These are phyloP conservation scores for Penicillium sumatraense DNA, from an alignment of 2,329 filamentous ascomycete genomes.

Conservation along the genomic window DNA sequence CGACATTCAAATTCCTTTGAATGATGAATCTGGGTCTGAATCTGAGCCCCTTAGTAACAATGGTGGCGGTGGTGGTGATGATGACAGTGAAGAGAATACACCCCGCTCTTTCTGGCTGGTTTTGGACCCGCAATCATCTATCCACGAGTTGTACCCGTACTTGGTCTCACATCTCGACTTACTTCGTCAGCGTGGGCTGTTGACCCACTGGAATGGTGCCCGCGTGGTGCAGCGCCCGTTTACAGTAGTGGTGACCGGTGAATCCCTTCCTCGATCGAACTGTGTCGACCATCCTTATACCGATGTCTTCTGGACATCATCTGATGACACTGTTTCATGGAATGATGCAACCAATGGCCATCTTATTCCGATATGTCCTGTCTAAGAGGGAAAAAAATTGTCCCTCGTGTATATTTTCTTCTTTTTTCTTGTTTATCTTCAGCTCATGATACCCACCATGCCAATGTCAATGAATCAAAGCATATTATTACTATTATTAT, in stretches of 20 bases:
- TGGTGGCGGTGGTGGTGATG: slow-evolving; percentile 4
- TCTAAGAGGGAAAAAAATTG: slow-evolving; percentile 11
- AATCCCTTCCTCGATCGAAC: slow-evolving; percentile 3
- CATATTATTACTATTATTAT: neutral
- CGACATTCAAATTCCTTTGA: neutral
- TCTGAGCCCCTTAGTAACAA: neutral
- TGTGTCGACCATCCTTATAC: slow-evolving; percentile 11
- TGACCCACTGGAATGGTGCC: slow-evolving; percentile 28
- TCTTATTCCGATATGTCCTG: slow-evolving; percentile 17
- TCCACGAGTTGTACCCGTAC: slow-evolving; percentile 19
- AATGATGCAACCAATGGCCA: slow-evolving; percentile 8
- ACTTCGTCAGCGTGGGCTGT: slow-evolving; percentile 25
- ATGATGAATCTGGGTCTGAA: neutral
- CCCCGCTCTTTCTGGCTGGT: slow-evolving; percentile 27
- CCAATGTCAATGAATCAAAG: slow-evolving; percentile 1
- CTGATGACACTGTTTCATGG: neutral
- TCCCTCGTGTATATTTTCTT: neutral
- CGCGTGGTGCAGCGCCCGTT: slow-evolving; percentile 25
- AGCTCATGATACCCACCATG: slow-evolving; percentile 23
- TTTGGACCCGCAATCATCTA: slow-evolving; percentile 27
- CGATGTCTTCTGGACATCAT: slow-evolving; percentile 20
- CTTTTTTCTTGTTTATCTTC: neutral
- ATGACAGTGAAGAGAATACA: slow-evolving; percentile 10
- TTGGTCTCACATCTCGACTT: slow-evolving; percentile 24
- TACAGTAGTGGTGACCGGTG: slow-evolving; percentile 29